A percentile compares a stretch with the other conserved stretches of the same genome.
Evolutionary conservation across 352 stramenopile genomes (phyloP).

Genomic region (Globisporangium ultimum): DNA sequence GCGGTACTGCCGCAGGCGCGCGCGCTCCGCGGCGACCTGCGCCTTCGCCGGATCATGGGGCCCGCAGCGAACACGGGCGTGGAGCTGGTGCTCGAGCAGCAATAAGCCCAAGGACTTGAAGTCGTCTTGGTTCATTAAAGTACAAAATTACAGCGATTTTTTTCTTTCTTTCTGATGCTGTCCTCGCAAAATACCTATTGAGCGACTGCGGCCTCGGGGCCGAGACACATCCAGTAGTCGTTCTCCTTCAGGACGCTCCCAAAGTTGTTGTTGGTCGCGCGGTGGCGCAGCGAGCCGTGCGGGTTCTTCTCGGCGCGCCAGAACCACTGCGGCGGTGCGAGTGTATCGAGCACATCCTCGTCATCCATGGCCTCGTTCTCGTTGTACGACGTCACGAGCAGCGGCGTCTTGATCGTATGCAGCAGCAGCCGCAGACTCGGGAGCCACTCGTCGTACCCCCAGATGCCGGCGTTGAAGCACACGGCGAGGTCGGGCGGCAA

Average conservation of each 20-base stretch:
- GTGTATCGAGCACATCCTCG: slow-evolving; percentile 63
- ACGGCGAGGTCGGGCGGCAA: slow-evolving; percentile 53
- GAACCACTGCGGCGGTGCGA: slow-evolving; percentile 51
- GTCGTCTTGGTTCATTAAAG: too few species aligned
- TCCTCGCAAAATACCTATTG: slow-evolving; percentile 8
- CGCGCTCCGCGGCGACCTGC: slow-evolving; percentile 50
- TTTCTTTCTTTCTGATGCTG: not conserved
- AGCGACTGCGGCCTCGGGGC: slow-evolving; percentile 5
- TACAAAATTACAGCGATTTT: not conserved
- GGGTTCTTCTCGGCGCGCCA: slow-evolving; percentile 77
- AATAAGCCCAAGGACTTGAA: too few species aligned
- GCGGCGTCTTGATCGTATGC: slow-evolving; percentile 41
- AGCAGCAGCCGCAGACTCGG: slow-evolving; percentile 69
- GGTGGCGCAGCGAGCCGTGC: slow-evolving; percentile 32
- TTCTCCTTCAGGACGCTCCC: slow-evolving; percentile 71
- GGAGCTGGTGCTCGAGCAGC: slow-evolving; percentile 36
- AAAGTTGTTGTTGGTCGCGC: slow-evolving; percentile 56
- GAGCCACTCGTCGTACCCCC: slow-evolving; percentile 86
- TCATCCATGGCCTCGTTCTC: slow-evolving; percentile 75
- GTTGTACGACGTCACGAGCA: slow-evolving; percentile 87
- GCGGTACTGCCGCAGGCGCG: slow-evolving; percentile 34
- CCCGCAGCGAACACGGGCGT: slow-evolving; percentile 33
- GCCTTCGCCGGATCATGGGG: slow-evolving; percentile 56
- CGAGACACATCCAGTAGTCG: slow-evolving; percentile 81
- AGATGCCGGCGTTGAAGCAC: slow-evolving; percentile 86